Evolutionary conservation across 2,329 filamentous ascomycete genomes (phyloP), one percentile per base, ranked within the genome.

Genomic region (Chaetomium globosum): DNA sequence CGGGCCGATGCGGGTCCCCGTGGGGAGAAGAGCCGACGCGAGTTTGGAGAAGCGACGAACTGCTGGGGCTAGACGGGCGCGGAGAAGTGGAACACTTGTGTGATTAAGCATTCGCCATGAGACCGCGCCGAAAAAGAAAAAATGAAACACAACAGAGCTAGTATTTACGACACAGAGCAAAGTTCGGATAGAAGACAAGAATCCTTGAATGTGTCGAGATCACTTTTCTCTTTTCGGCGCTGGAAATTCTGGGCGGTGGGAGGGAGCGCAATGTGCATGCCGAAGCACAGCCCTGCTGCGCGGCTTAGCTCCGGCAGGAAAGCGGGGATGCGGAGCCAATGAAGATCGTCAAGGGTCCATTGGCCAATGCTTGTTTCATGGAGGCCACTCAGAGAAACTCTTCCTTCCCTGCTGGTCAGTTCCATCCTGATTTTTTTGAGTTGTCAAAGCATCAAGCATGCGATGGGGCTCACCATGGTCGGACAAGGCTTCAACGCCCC

Each of bases 211-310:
- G 46, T 9, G 43, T 21, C 21, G 43, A 28, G 26, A 33, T 13
- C 52, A 46, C 26, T 53, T 62, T 62, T 65, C 21, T 53, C 58
- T 59, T 63, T 19, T 56, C 12, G 26, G 56, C 31, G 16, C 19
- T n/a, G 19, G 54, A 36, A 56, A 43, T 56, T 56, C 33, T 39
- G 13, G 33, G 23, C 36, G 33, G 30, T 26, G 30, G 48, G 53
- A 16, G 26, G 13, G 59, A 58, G 36, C 49, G 59, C 49, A 39
- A 10, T 3, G 54, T 59, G 53, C 21, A 57, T 62, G 63, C 63
- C 49, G 65, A 31, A 46, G 61, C 66, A 62, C 60, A 58, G 65
- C 66, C 59, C 57, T 62, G 63, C 54, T 58, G 23, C 63, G 65
- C 65, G 58, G 61, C 65, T 63, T 59, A 64, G 59, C 52, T 49